Conservation (phyloP, 371 early-diverging fungal species). For the Nematocida sp. region DNA sequence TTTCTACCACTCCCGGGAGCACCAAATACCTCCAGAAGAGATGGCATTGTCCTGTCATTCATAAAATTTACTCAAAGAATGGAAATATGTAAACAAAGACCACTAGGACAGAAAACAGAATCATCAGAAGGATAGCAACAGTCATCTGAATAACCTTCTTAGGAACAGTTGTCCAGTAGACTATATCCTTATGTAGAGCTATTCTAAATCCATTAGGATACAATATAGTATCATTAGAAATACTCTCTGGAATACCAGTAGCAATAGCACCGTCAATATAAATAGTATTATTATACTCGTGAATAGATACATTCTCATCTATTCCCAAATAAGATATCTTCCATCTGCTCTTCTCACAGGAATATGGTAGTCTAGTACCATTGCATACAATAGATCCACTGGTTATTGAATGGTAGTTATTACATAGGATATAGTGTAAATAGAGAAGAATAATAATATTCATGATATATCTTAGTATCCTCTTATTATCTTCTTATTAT, state of each 20-base stretch:
- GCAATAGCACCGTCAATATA: background rate
- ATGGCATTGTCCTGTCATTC: slow-evolving; percentile 12
- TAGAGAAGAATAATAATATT: no score
- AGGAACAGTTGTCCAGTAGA: slow-evolving; percentile 10
- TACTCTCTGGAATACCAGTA: background rate
- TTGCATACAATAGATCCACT: slow-evolving; percentile 14
- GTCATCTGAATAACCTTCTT: slow-evolving; percentile 14
- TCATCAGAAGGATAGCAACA: background rate
- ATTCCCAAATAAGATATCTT: slow-evolving; percentile 45
- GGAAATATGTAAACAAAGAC: background rate
- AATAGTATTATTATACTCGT: background rate
- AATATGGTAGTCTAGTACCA: slow-evolving; percentile 11
- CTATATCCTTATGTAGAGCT: slow-evolving; percentile 21
- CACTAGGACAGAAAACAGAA: background rate
- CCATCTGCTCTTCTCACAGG: slow-evolving; percentile 33
- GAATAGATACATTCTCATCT: slow-evolving; percentile 11
- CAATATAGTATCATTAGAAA: background rate
- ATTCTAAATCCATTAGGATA: slow-evolving; percentile 14
- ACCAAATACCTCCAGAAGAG: slow-evolving; percentile 34
- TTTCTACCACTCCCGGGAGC: background rate
- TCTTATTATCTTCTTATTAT: no score
- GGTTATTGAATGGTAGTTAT: slow-evolving; percentile 32
- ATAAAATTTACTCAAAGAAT: slow-evolving; percentile 5
- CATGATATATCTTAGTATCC: no score
- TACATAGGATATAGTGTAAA: no score